phyloP scores from a whole-genome alignment of 2,329 filamentous ascomycete genomes.

The Elsinoe batatas region DNA sequence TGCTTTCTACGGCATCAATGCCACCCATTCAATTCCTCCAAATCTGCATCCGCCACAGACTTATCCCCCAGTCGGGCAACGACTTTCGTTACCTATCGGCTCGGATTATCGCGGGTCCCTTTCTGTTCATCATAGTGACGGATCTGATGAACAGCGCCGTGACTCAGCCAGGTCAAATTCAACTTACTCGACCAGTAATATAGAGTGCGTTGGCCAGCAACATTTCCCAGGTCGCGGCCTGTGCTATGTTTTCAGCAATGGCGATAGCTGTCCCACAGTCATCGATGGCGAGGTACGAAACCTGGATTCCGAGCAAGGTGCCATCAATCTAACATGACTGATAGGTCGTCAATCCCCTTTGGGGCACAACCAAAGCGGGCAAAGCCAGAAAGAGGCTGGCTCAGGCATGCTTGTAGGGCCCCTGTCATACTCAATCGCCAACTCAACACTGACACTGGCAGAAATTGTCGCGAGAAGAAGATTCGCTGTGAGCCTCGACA shows the following conservation, averaged over 20 bases:
- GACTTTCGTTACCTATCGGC: neutral
- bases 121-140: neutral
- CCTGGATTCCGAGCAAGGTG: neutral
- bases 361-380: conserved; percentile 89
- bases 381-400: conserved; percentile 86
- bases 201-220: conserved; percentile 30
- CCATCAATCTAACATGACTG: conserved; percentile 1
- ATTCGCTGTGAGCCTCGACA: conserved; percentile 91
- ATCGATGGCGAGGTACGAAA: conserved; percentile 16
- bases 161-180: conserved; percentile 11
- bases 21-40: neutral
- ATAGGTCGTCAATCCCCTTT: conserved; percentile 59
- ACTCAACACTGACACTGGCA: neutral
- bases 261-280: conserved; percentile 16
- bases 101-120: neutral
- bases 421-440: neutral
- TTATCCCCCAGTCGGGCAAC: neutral
- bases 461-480: conserved; percentile 87
- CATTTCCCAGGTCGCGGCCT: conserved; percentile 16
- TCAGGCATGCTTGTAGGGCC: conserved; percentile 63
- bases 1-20: neutral
- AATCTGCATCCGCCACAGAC: neutral
- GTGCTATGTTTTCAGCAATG: conserved; percentile 17
- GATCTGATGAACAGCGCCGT: neutral
- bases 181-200: conserved; percentile 29